Evolutionary conservation across 495 filamentous ascomycete genomes (phyloP).

Genomic region (Penicillium arizonense): DNA sequence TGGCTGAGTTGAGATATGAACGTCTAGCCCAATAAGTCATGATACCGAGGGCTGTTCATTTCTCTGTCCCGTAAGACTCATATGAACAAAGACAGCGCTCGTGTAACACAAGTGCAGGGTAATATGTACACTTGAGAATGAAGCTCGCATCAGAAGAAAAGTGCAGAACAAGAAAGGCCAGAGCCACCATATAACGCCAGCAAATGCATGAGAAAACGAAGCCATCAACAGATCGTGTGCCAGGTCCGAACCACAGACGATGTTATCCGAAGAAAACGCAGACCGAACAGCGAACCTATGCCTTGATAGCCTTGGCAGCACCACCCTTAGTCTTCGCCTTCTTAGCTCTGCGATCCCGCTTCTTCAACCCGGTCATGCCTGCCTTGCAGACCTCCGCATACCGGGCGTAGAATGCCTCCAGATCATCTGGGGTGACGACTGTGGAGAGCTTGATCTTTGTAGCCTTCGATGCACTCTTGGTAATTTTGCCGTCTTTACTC

Average conservation of each 20-base stretch:
- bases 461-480: constrained; percentile 29
- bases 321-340: constrained; percentile 65
- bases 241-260: constrained; percentile 1
- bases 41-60: background rate
- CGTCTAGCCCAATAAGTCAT: background rate
- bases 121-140: constrained; percentile 23
- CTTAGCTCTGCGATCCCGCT: constrained; percentile 80
- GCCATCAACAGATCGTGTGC: constrained; percentile 5
- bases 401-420: constrained; percentile 76
- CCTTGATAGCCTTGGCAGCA: constrained; percentile 51
- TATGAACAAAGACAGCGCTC: constrained; percentile 5
- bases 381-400: constrained; percentile 93
- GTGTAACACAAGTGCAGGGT: constrained; percentile 7
- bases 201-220: constrained; percentile 18
- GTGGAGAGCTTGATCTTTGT: constrained; percentile 82
- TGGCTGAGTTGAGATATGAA: no score
- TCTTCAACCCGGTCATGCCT: constrained; percentile 89
- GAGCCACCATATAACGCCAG: constrained; percentile 24
- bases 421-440: constrained; percentile 67
- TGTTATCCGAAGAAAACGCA: background rate
- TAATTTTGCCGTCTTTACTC: constrained; percentile 24
- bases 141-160: constrained; percentile 10
- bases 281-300: constrained; percentile 27
- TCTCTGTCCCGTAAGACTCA: background rate
- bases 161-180: constrained; percentile 9